Evolutionary conservation across 2,329 filamentous ascomycete genomes (phyloP).

Genomic region (Beauveria bassiana): DNA sequence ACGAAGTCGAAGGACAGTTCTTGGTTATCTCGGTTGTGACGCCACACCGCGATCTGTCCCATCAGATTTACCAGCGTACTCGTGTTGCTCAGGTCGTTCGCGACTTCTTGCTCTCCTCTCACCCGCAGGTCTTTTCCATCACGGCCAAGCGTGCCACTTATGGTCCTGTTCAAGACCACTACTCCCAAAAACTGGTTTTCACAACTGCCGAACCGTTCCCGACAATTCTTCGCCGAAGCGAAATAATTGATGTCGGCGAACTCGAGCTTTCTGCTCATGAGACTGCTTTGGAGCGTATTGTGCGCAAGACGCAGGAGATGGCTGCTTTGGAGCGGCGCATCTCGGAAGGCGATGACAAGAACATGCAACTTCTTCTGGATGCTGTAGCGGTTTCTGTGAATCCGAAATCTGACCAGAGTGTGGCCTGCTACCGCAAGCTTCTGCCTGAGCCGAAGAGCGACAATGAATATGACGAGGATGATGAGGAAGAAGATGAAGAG

Average conservation of each 20-base stretch:
- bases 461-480: constrained; percentile 31
- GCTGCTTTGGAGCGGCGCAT: constrained; percentile 66
- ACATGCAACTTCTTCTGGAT: constrained; percentile 62
- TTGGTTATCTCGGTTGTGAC: constrained; percentile 74
- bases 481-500: constrained; percentile 37
- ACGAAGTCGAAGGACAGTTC: constrained; percentile 86
- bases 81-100: constrained; percentile 73
- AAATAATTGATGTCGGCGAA: constrained; percentile 64
- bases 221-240: constrained; percentile 80
- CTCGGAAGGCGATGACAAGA: constrained; percentile 62
- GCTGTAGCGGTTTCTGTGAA: constrained; percentile 72
- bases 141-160: constrained; percentile 63
- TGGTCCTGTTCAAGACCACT: constrained; percentile 64
- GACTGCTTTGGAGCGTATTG: constrained; percentile 83
- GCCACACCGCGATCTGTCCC: constrained; percentile 70
- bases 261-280: constrained; percentile 66
- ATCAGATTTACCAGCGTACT: constrained; percentile 82
- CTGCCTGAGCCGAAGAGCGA: constrained; percentile 46
- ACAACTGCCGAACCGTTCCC: constrained; percentile 81
- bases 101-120: constrained; percentile 76
- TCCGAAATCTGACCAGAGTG: constrained; percentile 63
- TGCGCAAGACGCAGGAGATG: constrained; percentile 85
- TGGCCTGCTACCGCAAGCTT: constrained; percentile 69
- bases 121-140: constrained; percentile 71
- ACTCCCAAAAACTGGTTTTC: constrained; percentile 76